Evolutionary conservation across 202 grass and related monocot species (phyloP).

Genomic region (Bolboschoenoplectus hybrid): DNA sequence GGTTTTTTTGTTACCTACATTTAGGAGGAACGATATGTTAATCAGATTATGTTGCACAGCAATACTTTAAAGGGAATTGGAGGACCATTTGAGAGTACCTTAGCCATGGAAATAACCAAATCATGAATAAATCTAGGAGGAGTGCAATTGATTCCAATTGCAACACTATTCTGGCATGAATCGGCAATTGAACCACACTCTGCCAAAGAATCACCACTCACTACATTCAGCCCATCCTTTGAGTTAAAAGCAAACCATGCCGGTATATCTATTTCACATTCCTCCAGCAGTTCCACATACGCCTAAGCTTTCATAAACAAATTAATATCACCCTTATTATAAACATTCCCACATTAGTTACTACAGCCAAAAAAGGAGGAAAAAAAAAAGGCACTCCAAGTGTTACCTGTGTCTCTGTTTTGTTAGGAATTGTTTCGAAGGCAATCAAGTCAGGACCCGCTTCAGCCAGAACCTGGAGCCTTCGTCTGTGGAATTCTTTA

Average conservation of each 20-base stretch:
- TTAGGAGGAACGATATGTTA: background rate
- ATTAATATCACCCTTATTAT: background rate
- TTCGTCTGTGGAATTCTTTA: slow-evolving; percentile 62
- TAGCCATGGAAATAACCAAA: slow-evolving; percentile 45
- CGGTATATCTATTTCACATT: slow-evolving; percentile 46
- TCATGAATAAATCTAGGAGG: slow-evolving; percentile 51
- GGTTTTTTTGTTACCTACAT: slow-evolving; percentile 57
- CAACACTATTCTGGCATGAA: slow-evolving; percentile 49
- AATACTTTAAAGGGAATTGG: slow-evolving; percentile 25
- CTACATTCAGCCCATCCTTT: slow-evolving; percentile 53
- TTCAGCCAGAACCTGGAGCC: slow-evolving; percentile 56
- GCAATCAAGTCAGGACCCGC: slow-evolving; percentile 53
- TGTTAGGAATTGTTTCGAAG: slow-evolving; percentile 62
- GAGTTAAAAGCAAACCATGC: slow-evolving; percentile 59
- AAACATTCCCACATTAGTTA: background rate
- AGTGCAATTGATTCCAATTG: slow-evolving; percentile 60
- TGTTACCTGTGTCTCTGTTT: slow-evolving; percentile 53
- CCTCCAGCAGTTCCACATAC: slow-evolving; percentile 53
- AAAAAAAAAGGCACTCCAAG: background rate
- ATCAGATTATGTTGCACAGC: background rate
- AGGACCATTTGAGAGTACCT: slow-evolving; percentile 44
- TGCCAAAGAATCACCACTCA: slow-evolving; percentile 50
- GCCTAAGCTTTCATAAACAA: slow-evolving; percentile 38
- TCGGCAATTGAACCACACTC: slow-evolving; percentile 57
- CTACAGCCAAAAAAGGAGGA: background rate